Conservation (phyloP, 495 filamentous ascomycete species). For the Patellaria atrata region DNA sequence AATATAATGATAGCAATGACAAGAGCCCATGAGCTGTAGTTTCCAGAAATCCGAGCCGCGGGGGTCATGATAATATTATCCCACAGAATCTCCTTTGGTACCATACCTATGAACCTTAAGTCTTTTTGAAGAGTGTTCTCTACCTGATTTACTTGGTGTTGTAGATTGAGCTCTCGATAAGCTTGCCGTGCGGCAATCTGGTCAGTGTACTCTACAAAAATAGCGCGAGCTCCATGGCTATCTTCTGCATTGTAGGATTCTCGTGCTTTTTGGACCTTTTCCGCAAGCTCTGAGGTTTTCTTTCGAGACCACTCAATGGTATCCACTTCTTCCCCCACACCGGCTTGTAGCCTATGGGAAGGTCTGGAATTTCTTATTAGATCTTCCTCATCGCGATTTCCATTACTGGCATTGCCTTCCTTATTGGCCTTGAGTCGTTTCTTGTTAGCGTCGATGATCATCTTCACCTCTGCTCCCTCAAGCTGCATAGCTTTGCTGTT, state of each 20-base stretch:
- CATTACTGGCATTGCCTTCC: slow-evolving; percentile 5
- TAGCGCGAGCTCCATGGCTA: slow-evolving; percentile 12
- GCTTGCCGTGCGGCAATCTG: slow-evolving; percentile 25
- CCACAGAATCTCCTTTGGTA: slow-evolving; percentile 27
- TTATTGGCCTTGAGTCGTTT: slow-evolving; percentile 9
- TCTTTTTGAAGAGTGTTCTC: slow-evolving; percentile 14
- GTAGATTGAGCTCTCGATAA: slow-evolving; percentile 21
- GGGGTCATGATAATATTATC: slow-evolving; percentile 20
- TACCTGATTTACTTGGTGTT: too few species aligned
- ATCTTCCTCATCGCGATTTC: slow-evolving; percentile 1
- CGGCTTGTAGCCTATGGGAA: slow-evolving; percentile 15
- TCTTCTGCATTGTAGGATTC: slow-evolving; percentile 5
- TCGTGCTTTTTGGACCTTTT: slow-evolving; percentile 9
- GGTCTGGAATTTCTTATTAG: slow-evolving; percentile 17
- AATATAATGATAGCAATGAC: slow-evolving; percentile 25
- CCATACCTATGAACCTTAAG: slow-evolving; percentile 20
- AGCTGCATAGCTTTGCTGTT: slow-evolving; percentile 18
- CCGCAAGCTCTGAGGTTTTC: slow-evolving; percentile 13
- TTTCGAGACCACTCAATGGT: slow-evolving; percentile 20
- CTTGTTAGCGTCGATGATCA: slow-evolving; percentile 17
- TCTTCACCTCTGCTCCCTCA: slow-evolving; percentile 23
- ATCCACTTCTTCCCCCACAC: slow-evolving; percentile 23
- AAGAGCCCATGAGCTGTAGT: slow-evolving; percentile 17
- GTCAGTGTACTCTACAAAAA: slow-evolving; percentile 25
- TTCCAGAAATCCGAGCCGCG: slow-evolving; percentile 18